These are phyloP conservation scores for Dimocarpus longan DNA, from an alignment of 345 rosid species.

Conservation along the genomic window DNA sequence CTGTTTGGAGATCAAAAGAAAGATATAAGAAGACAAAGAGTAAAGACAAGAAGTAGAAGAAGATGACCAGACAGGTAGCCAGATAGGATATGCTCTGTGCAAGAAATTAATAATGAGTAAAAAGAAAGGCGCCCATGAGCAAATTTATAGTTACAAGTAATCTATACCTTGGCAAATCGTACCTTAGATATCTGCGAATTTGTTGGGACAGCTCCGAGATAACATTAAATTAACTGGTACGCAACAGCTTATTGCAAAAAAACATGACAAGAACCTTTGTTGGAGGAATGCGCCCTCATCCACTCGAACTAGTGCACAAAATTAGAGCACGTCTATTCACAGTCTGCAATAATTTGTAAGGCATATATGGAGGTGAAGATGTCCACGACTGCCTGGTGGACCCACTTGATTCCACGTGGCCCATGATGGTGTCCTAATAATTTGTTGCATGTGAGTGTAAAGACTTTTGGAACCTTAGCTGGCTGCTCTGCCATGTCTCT, in stretches of 20 bases:
- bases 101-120: background rate
- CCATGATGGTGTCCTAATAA: background rate
- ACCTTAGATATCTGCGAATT: background rate
- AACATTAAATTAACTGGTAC: background rate
- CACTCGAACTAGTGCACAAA: constrained; percentile 14
- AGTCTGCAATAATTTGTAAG: background rate
- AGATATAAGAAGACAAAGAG: no score
- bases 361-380: constrained; percentile 9
- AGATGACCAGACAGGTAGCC: background rate
- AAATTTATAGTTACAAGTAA: background rate
- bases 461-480: background rate
- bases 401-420: background rate
- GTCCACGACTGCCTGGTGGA: constrained; percentile 9
- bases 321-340: constrained; percentile 20
- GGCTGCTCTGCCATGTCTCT: background rate
- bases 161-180: background rate
- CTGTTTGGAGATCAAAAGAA: background rate
- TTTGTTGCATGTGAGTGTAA: background rate
- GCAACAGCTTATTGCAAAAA: background rate
- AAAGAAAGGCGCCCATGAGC: background rate
- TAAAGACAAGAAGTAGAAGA: background rate
- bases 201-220: background rate
- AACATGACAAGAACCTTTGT: background rate
- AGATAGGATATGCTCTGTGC: background rate
- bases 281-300: constrained; percentile 14